phyloP scores from a whole-genome alignment of 1,284 basidiomycete species.

The Melampsora americana region DNA sequence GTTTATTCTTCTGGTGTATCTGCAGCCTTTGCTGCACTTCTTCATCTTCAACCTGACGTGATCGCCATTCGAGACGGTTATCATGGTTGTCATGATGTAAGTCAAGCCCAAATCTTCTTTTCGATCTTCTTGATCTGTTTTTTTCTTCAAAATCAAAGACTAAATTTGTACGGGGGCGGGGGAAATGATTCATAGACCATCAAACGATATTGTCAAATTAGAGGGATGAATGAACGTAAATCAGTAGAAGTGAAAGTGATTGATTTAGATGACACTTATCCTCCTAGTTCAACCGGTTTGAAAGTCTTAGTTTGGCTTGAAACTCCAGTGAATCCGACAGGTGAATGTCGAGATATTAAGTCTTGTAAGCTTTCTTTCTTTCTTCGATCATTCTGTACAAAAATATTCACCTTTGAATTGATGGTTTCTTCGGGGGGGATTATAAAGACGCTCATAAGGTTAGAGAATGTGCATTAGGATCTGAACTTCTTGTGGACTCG shows the following conservation, averaged over 20 bases:
- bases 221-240: conserved; percentile 37
- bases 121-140: too few relatives aligned
- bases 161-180: too few relatives aligned
- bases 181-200: too few relatives aligned
- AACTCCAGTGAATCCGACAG: conserved; percentile 53
- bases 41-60: conserved; percentile 20
- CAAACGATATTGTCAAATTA: conserved; percentile 35
- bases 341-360: conserved; percentile 47
- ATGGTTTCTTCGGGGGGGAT: too few relatives aligned
- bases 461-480: conserved; percentile 63
- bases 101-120: too few relatives aligned
- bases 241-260: conserved; percentile 39
- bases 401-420: not conserved
- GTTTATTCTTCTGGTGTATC: conserved; percentile 41
- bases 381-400: not conserved
- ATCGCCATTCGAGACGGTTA: conserved; percentile 39
- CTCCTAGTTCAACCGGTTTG: conserved; percentile 40
- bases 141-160: too few relatives aligned
- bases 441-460: conserved; percentile 57
- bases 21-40: conserved; percentile 29
- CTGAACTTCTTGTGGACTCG: conserved; percentile 70
- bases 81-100: conserved; percentile 39
- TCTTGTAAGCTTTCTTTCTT: not conserved
- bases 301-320: conserved; percentile 53
- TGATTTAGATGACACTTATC: conserved; percentile 36